A percentile compares a stretch with the other conserved stretches of the same genome.
These are phyloP conservation scores for Scalesia atractyloides DNA, from an alignment of 129 eudicot species.

Conservation along the genomic window DNA sequence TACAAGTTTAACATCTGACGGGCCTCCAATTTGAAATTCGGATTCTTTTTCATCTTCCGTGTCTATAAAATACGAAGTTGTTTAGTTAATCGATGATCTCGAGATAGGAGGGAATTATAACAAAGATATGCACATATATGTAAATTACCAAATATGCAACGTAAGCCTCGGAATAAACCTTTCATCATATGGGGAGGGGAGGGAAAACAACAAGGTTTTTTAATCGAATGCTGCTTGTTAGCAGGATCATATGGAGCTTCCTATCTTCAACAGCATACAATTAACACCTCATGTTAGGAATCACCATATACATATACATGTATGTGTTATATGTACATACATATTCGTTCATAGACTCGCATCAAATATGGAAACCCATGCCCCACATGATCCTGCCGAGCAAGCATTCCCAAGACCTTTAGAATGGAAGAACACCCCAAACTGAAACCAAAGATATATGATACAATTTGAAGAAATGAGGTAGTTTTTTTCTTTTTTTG, in stretches of 20 bases:
- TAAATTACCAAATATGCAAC: conserved; percentile 37
- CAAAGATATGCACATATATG: neutral
- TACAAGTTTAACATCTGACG: conserved; percentile 77
- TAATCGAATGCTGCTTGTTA: conserved; percentile 31
- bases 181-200: conserved; percentile 36
- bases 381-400: conserved; percentile 44
- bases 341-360: conserved; percentile 8
- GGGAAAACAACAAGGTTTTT: conserved; percentile 23
- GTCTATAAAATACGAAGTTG: conserved; percentile 12
- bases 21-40: conserved; percentile 67
- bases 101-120: neutral
- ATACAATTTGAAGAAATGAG: no score
- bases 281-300: conserved; percentile 27
- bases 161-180: conserved; percentile 50
- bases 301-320: neutral
- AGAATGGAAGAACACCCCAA: conserved; percentile 22
- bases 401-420: conserved; percentile 37
- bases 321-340: neutral
- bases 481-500: neutral
- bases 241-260: conserved; percentile 52
- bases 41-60: conserved; percentile 47
- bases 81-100: conserved; percentile 8
- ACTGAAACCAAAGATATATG: conserved; percentile 16
- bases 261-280: conserved; percentile 38
- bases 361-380: conserved; percentile 39